These are phyloP conservation scores for Globisporangium abappressorium DNA, from an alignment of 352 stramenopile species.

Conservation along the genomic window DNA sequence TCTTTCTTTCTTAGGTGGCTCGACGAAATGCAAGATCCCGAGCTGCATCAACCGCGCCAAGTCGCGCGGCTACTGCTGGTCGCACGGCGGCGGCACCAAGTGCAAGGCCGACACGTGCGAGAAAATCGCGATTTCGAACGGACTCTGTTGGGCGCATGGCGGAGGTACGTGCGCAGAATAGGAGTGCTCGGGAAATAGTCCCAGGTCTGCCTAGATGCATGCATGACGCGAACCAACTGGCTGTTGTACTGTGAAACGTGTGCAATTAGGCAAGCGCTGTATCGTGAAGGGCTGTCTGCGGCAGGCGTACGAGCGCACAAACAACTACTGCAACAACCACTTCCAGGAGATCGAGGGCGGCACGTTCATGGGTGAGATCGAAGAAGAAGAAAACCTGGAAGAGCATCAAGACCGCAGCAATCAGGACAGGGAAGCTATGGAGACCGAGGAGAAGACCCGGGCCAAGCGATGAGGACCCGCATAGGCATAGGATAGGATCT, in stretches of 20 bases:
- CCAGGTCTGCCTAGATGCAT: background rate
- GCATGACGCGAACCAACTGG: background rate
- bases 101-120: slow-evolving; percentile 24
- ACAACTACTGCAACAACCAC: slow-evolving; percentile 55
- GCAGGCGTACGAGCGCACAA: slow-evolving; percentile 59
- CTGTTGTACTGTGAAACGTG: background rate
- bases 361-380: slow-evolving; percentile 11
- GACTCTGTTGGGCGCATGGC: slow-evolving; percentile 32
- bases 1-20: slow-evolving; percentile 11
- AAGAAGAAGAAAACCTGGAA: background rate
- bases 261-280: slow-evolving; percentile 38
- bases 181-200: background rate
- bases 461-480: background rate
- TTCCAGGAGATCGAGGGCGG: slow-evolving; percentile 26
- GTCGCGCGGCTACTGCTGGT: slow-evolving; percentile 33
- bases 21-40: slow-evolving; percentile 22
- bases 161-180: slow-evolving; percentile 18
- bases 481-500: background rate
- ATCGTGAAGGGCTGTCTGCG: slow-evolving; percentile 29
- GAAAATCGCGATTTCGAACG: slow-evolving; percentile 34
- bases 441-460: slow-evolving; percentile 3
- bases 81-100: slow-evolving; percentile 34
- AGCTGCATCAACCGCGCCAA: slow-evolving; percentile 36
- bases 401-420: background rate
- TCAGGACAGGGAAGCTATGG: slow-evolving; percentile 2